Base-by-base conservation (phyloP, 495 filamentous ascomycete species). In the Neurospora sp. region DNA sequence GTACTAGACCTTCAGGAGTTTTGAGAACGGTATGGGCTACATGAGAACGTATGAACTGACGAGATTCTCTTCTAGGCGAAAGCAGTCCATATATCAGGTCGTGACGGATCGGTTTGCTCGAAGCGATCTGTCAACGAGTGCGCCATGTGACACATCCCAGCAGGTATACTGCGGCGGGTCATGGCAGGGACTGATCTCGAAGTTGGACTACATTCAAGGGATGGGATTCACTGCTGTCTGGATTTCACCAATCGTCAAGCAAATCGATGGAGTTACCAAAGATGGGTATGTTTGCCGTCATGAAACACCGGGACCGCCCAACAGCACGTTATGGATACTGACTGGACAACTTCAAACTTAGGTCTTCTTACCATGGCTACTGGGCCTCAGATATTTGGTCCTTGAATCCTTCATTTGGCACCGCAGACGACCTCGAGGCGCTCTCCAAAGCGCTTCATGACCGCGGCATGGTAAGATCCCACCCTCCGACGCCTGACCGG, bases 191-290 rank as follows among this genome's bases (percentile, higher is more conserved):
- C 88, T 96, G 70, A 89, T 90, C 72, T 87, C 91, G 40, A 85
- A 90, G 73, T 82, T 92, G 40, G 90, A 91, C 80, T 85, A 92
- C 75, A 92, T 95, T 77, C 87, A 93, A 76, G 85, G 85, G 72
- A 92, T 95, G 89, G 92, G 93, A 18, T 94, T 95, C 75, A 91
- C 90, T 46, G 92, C 92, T 31, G 89, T 94, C 69, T 95, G 92
- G 93, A 96, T 94, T 71, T 92, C 91, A 0, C 93, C 92, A 0
- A 84, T 95, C 14, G 91, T 91, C 20, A 81, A 84, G 46, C 88
- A 93, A 72, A 77, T 93, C 18, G 78, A 84, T 4, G 81, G 83
- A 4, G 80, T 83, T 12, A 88, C 86, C 12, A 71, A 76, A 0
- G 85, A 90, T 72, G 89, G 89, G 86, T 88, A 70, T 35, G 54